These are phyloP conservation scores for Pisolithus marmoratus DNA, from an alignment of 768 basidiomycete genomes.

Conservation along the genomic window DNA sequence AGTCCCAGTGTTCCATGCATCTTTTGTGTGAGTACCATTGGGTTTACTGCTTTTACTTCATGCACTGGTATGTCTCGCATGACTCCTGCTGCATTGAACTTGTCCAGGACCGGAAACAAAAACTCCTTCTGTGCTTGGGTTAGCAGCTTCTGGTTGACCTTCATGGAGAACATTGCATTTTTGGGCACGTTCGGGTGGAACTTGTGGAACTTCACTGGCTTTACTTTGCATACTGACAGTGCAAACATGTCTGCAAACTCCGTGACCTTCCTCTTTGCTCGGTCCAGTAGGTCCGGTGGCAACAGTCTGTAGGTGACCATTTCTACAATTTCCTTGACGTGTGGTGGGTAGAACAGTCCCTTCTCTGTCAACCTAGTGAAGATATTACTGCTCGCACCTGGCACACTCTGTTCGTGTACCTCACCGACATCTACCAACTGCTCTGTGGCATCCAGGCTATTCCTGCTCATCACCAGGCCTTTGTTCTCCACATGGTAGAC, in stretches of 20 bases:
- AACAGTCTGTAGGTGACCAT: constrained; percentile 23
- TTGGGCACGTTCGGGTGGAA: constrained; percentile 30
- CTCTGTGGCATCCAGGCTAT: background rate
- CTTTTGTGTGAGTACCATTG: constrained; percentile 11
- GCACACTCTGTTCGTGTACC: background rate
- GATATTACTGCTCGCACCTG: background rate
- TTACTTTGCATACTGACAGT: constrained; percentile 34
- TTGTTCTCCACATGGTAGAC: no score
- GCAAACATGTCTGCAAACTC: constrained; percentile 38
- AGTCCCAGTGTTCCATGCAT: constrained; percentile 3
- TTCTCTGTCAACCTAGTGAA: constrained; percentile 9
- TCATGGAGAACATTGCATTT: constrained; percentile 24
- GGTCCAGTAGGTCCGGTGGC: constrained; percentile 12
- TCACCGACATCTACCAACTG: background rate
- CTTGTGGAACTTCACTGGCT: constrained; percentile 21
- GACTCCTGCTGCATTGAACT: constrained; percentile 31
- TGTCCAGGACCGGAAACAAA: constrained; percentile 26
- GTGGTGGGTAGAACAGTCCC: constrained; percentile 12
- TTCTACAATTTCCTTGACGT: constrained; percentile 12
- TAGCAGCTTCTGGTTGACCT: constrained; percentile 27
- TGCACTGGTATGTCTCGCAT: constrained; percentile 1
- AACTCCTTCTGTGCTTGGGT: constrained; percentile 29
- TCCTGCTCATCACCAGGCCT: background rate
- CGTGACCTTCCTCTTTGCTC: constrained; percentile 17
- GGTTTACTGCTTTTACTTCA: constrained; percentile 10